Evolutionary conservation across 768 basidiomycete genomes (phyloP).

Genomic region (Auriculariales sp.): DNA sequence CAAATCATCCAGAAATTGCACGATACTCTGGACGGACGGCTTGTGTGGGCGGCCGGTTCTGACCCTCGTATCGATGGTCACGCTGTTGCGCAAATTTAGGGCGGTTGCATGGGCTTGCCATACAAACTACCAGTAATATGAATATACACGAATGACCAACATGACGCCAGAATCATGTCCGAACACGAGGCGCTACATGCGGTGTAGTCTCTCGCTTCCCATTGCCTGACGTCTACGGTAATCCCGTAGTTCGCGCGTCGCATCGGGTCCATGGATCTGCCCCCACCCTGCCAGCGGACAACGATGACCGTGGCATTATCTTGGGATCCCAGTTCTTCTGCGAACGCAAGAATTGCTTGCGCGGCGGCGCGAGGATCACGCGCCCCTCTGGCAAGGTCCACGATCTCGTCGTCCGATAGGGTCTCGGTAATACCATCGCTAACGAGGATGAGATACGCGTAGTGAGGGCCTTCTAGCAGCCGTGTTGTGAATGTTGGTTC

Average conservation of each 20-base stretch:
- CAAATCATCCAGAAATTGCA: conserved; percentile 78
- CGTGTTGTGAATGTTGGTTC: conserved; percentile 78
- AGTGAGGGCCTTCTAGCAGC: conserved; percentile 60
- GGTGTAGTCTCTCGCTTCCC: conserved; percentile 17
- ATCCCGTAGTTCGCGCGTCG: conserved; percentile 68
- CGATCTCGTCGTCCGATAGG: conserved; percentile 86
- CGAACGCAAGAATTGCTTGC: conserved; percentile 65
- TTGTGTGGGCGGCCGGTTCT: conserved; percentile 92
- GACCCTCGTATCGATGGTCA: conserved; percentile 84
- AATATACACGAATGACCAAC: neutral
- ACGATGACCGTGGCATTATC: conserved; percentile 90
- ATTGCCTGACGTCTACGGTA: conserved; percentile 47
- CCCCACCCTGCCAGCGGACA: conserved; percentile 92
- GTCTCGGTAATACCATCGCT: conserved; percentile 89
- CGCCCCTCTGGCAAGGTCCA: conserved; percentile 69
- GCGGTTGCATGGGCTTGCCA: neutral
- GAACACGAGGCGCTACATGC: conserved; percentile 10
- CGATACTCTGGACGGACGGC: conserved; percentile 41
- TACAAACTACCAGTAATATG: neutral
- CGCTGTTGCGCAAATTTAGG: conserved; percentile 69
- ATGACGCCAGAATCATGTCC: neutral
- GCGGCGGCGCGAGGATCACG: conserved; percentile 69
- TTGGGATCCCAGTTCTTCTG: conserved; percentile 74
- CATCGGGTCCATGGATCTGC: conserved; percentile 60
- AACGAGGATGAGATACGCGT: conserved; percentile 78